Base-by-base conservation (phyloP, 257 asterid species). In the Solanum pinnatisectum region DNA sequence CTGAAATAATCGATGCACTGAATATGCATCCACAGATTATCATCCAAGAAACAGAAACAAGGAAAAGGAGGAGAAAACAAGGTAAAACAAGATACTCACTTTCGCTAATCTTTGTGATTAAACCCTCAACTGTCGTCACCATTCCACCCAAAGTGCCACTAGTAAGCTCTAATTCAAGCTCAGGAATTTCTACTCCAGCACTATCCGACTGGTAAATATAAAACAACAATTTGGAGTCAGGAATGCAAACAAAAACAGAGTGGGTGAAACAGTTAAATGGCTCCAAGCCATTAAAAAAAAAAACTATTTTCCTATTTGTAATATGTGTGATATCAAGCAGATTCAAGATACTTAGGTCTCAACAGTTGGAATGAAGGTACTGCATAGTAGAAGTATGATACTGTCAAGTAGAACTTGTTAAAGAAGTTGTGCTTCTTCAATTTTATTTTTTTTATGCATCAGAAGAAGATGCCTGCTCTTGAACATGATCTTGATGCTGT, bases 71-170 rank as follows among this genome's bases (percentile, higher is more conserved):
- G 49, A 40, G 30, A 52, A 77, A 25, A 15, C 37, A 87, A 35
- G 35, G 27, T 52, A 35, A 27, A 39, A 32, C 42, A 79, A 30
- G 40, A 74, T 14, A 91, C 98, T 91, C 89, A 96, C 99, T 96
- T 90, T 94, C 99, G 90, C 98, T 90, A 73, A 97, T 94, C 89
- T 94, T 93, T 77, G 99, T 90, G 83, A 97, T 90, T 92, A 97
- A 92, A 84, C 99, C 99, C 94, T 97, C 99, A 63, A 97, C 92
- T 18, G 99, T 97, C 6, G 99, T 97, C 67, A 97, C 98, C 86
- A 96, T 91, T 81, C 99, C 99, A 79, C 99, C 99, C 90, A 97
- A 90, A 42, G 98, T 95, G 86, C 99, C 99, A 87, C 95, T 92
- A 15, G 94, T 37, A 89, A 97, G 93, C 91, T 97, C 99, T 95